These are phyloP conservation scores for Metroxylon sagu DNA, from an alignment of 176 grass and related monocot genomes.

Conservation along the genomic window DNA sequence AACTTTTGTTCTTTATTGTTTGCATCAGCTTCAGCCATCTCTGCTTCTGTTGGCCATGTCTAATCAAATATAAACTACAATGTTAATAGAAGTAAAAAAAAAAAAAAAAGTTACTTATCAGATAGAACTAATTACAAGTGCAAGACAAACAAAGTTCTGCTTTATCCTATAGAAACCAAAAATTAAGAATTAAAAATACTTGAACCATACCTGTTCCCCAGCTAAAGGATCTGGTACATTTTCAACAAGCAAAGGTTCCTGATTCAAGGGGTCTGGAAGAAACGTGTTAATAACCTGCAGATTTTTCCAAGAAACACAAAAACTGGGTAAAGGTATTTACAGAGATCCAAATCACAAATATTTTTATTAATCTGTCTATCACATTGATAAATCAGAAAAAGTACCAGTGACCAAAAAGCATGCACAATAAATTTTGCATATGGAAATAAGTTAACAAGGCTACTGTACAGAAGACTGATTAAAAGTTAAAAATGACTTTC, in stretches of 20 bases:
- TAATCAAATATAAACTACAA: constrained; percentile 32
- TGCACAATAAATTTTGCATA: too few relatives aligned
- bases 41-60: constrained; percentile 92
- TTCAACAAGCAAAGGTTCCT: constrained; percentile 77
- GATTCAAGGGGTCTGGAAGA: constrained; percentile 60
- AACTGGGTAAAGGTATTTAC: neutral
- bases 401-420: too few relatives aligned
- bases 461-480: too few relatives aligned
- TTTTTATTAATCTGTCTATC: too few relatives aligned
- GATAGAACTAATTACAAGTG: neutral
- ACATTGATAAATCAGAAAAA: too few relatives aligned
- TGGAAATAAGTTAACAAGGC: too few relatives aligned
- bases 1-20: constrained; percentile 58
- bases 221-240: constrained; percentile 76
- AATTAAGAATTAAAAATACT: too few relatives aligned
- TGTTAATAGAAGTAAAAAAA: constrained; percentile 17
- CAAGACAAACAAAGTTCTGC: too few relatives aligned
- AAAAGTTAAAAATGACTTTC: too few relatives aligned
- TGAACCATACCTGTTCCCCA: constrained; percentile 58
- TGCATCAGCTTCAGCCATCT: constrained; percentile 49
- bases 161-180: too few relatives aligned
- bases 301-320: neutral
- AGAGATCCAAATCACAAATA: too few relatives aligned
- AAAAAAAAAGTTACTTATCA: neutral
- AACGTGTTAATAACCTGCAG: constrained; percentile 62